Conservation (phyloP, 768 basidiomycete species). For the Gelatoporia subvermispora region DNA sequence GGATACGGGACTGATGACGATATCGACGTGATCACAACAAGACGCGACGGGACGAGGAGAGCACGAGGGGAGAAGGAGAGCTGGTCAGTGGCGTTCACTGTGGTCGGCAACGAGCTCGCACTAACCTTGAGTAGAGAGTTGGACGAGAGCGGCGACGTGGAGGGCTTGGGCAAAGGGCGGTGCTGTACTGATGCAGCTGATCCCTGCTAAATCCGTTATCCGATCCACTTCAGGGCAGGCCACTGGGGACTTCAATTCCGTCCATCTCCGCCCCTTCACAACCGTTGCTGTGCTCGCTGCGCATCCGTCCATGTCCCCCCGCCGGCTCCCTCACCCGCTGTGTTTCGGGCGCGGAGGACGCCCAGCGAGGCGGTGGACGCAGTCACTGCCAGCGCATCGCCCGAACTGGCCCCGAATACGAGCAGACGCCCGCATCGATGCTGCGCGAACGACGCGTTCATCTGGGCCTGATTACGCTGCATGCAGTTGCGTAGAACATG, state of each 20-base stretch:
- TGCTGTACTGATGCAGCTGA: constrained; percentile 12
- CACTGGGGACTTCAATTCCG: not conserved
- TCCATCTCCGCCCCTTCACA: not conserved
- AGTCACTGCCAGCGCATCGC: not conserved
- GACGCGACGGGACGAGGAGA: constrained; percentile 1
- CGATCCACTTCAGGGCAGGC: constrained; percentile 27
- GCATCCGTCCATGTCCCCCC: not conserved
- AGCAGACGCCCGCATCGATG: not conserved
- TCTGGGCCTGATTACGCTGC: too few species aligned
- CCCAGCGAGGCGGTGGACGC: too few species aligned
- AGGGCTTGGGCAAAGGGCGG: constrained; percentile 24
- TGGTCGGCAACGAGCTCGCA: constrained; percentile 5
- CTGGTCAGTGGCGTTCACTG: constrained; percentile 3
- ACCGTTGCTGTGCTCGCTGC: not conserved
- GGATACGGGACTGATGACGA: constrained; percentile 14
- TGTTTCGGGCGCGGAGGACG: too few species aligned
- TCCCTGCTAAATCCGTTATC: constrained; percentile 21
- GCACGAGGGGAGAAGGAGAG: constrained; percentile 5
- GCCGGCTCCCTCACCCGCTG: not conserved
- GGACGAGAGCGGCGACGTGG: constrained; percentile 14
- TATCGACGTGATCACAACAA: constrained; percentile 17
- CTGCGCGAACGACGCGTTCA: not conserved
- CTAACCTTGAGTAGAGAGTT: constrained; percentile 9
- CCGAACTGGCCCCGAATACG: not conserved
- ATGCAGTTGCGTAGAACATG: not conserved